Base-by-base conservation (phyloP, 306 rosid species). In the Potentilla sterilis region DNA sequence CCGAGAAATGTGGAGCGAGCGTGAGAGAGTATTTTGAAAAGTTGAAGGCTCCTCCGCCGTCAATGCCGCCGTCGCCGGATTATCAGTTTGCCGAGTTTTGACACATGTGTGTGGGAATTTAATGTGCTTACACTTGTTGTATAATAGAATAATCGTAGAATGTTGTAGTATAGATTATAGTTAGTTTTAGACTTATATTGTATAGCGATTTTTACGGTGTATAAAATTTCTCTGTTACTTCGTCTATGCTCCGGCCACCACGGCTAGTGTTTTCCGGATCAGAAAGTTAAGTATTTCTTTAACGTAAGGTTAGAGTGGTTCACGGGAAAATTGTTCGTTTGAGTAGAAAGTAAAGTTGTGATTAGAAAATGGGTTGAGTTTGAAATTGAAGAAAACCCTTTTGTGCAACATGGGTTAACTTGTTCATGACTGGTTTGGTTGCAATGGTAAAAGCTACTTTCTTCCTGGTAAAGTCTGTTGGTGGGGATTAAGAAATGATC, bases 41-140 rank as follows among this genome's bases (percentile, higher is more conserved):
- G 9, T 79, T 85, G 66, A 81, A 81, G 51, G 64, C 87, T 22
- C 88, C 87, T 22, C 88, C 97, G 54, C 88, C 93, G 71, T 81
- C 90, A 4, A 24, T 86, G 76, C 89, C 90, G 37, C 79, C 91
- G 41, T 91, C 97, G 8, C 92, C 92, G 5, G 85, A 81, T 34
- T 59, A 64, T 66, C 74, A 49, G 46, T 37, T 69, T 13, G 63
- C 77, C 66, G 85, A 74, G 64, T 82, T 78, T 79, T 82, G 80
- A 82, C 47, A 37, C 79, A 55, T 42, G 41, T 54, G 76, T 15
- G 66, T n/a, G 37, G 41, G 61, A 7, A 66, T 35, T 58, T 13
- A 32, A 59, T 41, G 72, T n/a, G 35, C 70, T 75, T 38, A 38
- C 46, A 5, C 70, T 16, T 28, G 4, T 21, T 68, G 81, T 85